Evolutionary conservation across 352 stramenopile species (phyloP).

Genomic region (Blastocystis sp.): DNA sequence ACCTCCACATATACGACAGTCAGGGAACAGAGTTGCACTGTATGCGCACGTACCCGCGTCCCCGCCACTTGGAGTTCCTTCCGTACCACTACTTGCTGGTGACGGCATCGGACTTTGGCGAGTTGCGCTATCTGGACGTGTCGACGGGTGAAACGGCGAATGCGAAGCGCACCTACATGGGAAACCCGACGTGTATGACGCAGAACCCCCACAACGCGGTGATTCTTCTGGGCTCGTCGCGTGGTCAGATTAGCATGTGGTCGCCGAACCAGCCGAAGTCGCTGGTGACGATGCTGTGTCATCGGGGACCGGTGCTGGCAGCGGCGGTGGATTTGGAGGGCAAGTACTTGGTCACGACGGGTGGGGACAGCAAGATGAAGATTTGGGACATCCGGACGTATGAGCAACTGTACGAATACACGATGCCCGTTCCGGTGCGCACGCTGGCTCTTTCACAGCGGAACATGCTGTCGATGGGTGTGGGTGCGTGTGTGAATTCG

Average conservation of each 20-base stretch:
- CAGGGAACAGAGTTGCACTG: constrained; percentile 89
- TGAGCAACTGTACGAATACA: constrained; percentile 83
- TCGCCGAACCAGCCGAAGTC: constrained; percentile 77
- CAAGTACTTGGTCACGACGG: constrained; percentile 87
- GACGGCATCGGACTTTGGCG: constrained; percentile 73
- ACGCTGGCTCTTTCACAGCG: constrained; percentile 83
- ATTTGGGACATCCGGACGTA: constrained; percentile 92
- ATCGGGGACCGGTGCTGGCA: constrained; percentile 80
- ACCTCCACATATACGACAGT: constrained; percentile 94
- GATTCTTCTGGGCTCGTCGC: constrained; percentile 84
- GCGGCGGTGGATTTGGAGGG: constrained; percentile 82
- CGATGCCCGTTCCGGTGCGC: constrained; percentile 58
- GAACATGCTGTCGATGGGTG: constrained; percentile 80
- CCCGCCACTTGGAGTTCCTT: constrained; percentile 83
- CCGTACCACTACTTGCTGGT: constrained; percentile 94
- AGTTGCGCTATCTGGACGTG: neutral
- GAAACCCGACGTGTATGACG: neutral
- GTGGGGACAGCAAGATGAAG: constrained; percentile 83
- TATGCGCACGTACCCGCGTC: constrained; percentile 78
- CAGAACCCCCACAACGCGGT: constrained; percentile 91
- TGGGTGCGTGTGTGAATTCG: constrained; percentile 67
- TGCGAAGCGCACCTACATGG: neutral
- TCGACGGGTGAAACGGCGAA: constrained; percentile 56
- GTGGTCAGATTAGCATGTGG: constrained; percentile 90
- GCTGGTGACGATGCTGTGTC: constrained; percentile 91